Conservation (phyloP, 371 early-diverging fungal species). For the Haplosporangium sp. region DNA sequence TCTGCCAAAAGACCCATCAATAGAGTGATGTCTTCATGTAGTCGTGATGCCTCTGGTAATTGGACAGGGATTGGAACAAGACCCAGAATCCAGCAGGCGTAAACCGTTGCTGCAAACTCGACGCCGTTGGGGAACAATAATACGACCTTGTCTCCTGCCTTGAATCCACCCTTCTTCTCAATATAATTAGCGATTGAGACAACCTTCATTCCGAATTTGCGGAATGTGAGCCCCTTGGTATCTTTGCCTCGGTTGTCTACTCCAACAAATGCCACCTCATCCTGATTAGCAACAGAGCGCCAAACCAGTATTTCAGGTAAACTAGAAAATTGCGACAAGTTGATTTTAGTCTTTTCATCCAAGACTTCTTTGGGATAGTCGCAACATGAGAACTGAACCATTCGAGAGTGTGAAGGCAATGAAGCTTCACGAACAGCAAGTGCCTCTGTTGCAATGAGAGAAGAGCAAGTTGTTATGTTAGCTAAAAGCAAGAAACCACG, state of each 20-base stretch:
- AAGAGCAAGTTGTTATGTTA: conserved; percentile 4
- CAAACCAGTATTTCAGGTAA: conserved; percentile 78
- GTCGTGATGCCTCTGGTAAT: conserved; percentile 71
- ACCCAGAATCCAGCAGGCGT: conserved; percentile 85
- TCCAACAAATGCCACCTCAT: conserved; percentile 74
- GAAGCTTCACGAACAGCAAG: conserved; percentile 52
- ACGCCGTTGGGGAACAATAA: conserved; percentile 78
- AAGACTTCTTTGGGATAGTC: conserved; percentile 70
- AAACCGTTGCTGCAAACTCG: conserved; percentile 80
- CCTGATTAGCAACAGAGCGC: conserved; percentile 74
- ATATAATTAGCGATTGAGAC: conserved; percentile 74
- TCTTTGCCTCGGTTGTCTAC: conserved; percentile 72
- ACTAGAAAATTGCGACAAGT: conserved; percentile 72
- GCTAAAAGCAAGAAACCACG: background rate
- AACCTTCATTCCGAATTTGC: conserved; percentile 77
- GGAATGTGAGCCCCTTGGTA: conserved; percentile 73
- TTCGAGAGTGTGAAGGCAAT: conserved; percentile 40
- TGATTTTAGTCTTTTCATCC: conserved; percentile 79
- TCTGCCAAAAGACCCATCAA: conserved; percentile 72
- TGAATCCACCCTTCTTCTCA: conserved; percentile 66
- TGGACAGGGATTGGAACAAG: conserved; percentile 80
- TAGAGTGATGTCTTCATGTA: conserved; percentile 76
- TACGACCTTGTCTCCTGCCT: conserved; percentile 71
- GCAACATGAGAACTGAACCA: conserved; percentile 82
- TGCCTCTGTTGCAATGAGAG: conserved; percentile 26